Evolutionary conservation across 345 rosid genomes (phyloP).

Genomic region (Eucalyptus microcorys): DNA sequence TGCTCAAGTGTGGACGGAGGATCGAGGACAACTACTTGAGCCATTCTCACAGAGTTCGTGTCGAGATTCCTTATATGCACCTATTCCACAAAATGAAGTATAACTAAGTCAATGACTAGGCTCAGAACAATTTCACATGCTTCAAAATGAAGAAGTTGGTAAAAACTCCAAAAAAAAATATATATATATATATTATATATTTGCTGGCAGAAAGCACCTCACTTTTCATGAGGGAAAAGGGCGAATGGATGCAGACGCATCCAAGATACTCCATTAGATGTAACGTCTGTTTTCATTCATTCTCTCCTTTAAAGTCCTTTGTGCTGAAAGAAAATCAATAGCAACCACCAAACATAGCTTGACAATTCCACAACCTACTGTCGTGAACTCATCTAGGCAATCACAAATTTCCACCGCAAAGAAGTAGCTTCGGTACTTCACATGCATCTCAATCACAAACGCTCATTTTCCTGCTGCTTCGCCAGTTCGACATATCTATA

Average conservation of each 20-base stretch:
- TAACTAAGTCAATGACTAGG: not conserved
- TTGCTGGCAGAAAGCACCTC: not conserved
- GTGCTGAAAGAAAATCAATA: not conserved
- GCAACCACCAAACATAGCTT: not conserved
- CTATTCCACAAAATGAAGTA: constrained; percentile 8
- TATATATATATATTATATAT: too few species aligned
- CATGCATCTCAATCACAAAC: not conserved
- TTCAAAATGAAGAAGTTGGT: not conserved
- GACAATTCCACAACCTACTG: not conserved
- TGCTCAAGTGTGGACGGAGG: constrained; percentile 34
- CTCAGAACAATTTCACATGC: not conserved
- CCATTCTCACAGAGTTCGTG: constrained; percentile 34
- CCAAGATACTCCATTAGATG: not conserved
- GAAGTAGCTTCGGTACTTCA: not conserved
- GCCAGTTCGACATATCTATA: not conserved
- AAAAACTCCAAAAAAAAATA: not conserved
- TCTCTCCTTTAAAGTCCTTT: not conserved
- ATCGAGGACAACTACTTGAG: constrained; percentile 69
- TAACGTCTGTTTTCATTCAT: not conserved
- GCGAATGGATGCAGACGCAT: not conserved
- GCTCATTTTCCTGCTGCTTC: not conserved
- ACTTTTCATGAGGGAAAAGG: not conserved
- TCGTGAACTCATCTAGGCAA: not conserved
- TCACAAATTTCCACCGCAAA: not conserved
- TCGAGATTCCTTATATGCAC: constrained; percentile 53